Percentiles rank a stretch among this genome's conserved stretches.
Evolutionary conservation across 2,329 filamentous ascomycete genomes (phyloP).

Genomic region (Lanzia echinophila): DNA sequence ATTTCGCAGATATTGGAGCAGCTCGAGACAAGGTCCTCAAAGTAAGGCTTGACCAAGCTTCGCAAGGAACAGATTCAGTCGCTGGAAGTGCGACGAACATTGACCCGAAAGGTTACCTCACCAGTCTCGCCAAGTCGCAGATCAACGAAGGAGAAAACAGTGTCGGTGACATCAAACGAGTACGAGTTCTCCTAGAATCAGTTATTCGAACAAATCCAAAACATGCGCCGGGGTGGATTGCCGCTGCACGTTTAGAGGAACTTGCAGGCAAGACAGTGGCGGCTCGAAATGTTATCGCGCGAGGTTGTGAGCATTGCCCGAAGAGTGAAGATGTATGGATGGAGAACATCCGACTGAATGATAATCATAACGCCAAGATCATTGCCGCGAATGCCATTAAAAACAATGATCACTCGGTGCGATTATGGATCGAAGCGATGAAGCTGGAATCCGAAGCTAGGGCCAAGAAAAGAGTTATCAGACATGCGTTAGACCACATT

Average conservation of each 20-base stretch:
- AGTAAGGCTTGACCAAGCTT: slow-evolving; percentile 87
- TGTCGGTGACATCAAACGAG: slow-evolving; percentile 92
- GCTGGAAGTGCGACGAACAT: slow-evolving; percentile 83
- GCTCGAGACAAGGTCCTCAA: slow-evolving; percentile 93
- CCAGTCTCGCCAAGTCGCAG: slow-evolving; percentile 77
- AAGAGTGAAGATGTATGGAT: slow-evolving; percentile 95
- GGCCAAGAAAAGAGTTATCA: slow-evolving; percentile 87
- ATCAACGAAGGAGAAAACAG: slow-evolving; percentile 73
- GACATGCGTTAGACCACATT: slow-evolving; percentile 85
- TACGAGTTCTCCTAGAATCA: slow-evolving; percentile 85
- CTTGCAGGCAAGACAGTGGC: slow-evolving; percentile 86
- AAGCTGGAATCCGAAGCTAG: slow-evolving; percentile 75
- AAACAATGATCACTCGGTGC: slow-evolving; percentile 80
- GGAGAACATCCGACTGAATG: slow-evolving; percentile 90
- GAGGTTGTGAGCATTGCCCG: slow-evolving; percentile 84
- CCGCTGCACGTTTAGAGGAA: slow-evolving; percentile 86
- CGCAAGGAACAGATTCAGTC: slow-evolving; percentile 61
- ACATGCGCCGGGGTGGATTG: slow-evolving; percentile 93
- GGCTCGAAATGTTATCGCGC: slow-evolving; percentile 78
- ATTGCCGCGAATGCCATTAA: slow-evolving; percentile 92
- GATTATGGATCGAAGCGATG: slow-evolving; percentile 93
- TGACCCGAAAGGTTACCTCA: slow-evolving; percentile 93
- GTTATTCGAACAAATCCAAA: slow-evolving; percentile 96
- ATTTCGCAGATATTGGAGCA: slow-evolving; percentile 95
- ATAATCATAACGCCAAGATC: slow-evolving; percentile 87